Percentiles rank a stretch among this genome's conserved stretches.
Evolutionary conservation across 2,329 filamentous ascomycete genomes (phyloP).

Genomic region (Emergomyces orientalis): DNA sequence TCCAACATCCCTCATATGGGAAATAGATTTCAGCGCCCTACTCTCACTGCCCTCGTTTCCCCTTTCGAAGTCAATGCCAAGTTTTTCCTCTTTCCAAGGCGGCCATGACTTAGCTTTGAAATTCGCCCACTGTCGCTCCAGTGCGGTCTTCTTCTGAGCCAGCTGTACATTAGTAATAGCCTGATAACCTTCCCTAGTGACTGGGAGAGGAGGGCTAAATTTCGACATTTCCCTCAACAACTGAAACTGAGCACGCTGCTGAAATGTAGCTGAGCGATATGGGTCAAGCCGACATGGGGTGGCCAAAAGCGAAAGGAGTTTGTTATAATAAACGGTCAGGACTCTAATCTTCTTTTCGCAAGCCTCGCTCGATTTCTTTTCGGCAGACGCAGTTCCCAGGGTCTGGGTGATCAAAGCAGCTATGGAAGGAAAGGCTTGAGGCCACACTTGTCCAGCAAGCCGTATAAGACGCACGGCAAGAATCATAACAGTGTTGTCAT

Average conservation of each 20-base stretch:
- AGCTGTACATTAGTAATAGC: conserved; percentile 49
- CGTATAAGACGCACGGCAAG: conserved; percentile 41
- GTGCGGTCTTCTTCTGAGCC: conserved; percentile 46
- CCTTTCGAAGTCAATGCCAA: conserved; percentile 51
- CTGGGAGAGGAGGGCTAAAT: conserved; percentile 44
- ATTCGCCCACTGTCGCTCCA: conserved; percentile 49
- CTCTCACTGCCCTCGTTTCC: conserved; percentile 48
- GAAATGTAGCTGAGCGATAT: conserved; percentile 39
- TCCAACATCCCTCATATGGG: conserved; percentile 51
- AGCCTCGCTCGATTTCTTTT: conserved; percentile 9
- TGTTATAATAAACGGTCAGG: conserved; percentile 41
- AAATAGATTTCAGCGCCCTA: conserved; percentile 47
- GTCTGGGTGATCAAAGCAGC: conserved; percentile 32
- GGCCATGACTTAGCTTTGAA: conserved; percentile 55
- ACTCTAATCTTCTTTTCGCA: conserved; percentile 18
- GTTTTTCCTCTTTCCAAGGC: conserved; percentile 54
- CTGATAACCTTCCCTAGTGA: conserved; percentile 51
- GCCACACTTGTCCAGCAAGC: conserved; percentile 44
- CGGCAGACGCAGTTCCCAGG: conserved; percentile 17
- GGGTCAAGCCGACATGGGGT: conserved; percentile 41
- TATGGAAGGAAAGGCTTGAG: conserved; percentile 37
- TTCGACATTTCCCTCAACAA: conserved; percentile 50
- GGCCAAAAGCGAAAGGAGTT: conserved; percentile 41
- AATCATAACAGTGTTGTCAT: conserved; percentile 26
- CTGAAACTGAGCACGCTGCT: conserved; percentile 50